Percentiles rank a stretch among this genome's conserved stretches.
phyloP scores from a whole-genome alignment of 352 stramenopile genomes.

The Aphanomyces astaci region DNA sequence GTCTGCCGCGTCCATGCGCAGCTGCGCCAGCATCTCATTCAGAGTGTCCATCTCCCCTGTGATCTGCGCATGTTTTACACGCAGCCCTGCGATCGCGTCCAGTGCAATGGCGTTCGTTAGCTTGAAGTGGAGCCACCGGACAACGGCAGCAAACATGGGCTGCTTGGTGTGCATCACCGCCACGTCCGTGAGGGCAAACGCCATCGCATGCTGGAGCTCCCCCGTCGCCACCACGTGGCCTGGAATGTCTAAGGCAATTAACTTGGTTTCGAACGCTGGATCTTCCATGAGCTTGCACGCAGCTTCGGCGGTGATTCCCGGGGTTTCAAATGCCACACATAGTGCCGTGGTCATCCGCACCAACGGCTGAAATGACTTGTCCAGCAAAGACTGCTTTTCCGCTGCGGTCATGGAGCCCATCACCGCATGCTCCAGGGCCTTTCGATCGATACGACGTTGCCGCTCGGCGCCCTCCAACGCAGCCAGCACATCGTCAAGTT shows the following conservation, averaged over 20 bases:
- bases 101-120: not conserved
- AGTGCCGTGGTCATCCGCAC: conserved; percentile 3
- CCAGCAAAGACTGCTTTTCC: not conserved
- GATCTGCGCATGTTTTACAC: not conserved
- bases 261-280: not conserved
- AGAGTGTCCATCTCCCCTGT: not conserved
- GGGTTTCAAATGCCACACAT: not conserved
- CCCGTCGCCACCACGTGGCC: not conserved
- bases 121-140: not conserved
- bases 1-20: not conserved
- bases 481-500: not conserved
- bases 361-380: not conserved
- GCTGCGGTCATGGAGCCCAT: not conserved
- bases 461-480: not conserved
- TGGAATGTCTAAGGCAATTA: not conserved
- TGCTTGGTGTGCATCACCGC: conserved; percentile 2
- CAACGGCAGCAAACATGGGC: not conserved
- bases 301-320: not conserved
- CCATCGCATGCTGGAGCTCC: not conserved
- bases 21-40: not conserved
- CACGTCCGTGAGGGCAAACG: not conserved
- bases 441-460: not conserved
- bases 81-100: not conserved
- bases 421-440: not conserved
- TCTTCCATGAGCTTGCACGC: not conserved